These are phyloP conservation scores for Musa itinerans DNA, from an alignment of 176 grass and related monocot species.

Conservation along the genomic window DNA sequence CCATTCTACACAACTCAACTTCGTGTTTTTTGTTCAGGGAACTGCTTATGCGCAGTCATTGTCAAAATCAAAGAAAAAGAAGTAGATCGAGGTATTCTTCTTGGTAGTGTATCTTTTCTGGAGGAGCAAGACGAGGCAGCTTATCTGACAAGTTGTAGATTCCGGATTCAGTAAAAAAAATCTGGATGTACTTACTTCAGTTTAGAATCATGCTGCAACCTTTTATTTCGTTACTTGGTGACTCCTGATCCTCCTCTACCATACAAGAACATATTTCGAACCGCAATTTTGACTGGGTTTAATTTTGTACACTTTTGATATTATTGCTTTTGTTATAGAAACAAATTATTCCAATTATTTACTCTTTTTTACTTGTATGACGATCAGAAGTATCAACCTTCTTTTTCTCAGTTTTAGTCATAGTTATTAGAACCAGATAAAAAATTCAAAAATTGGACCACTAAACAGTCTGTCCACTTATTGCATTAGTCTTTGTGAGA, in stretches of 20 bases:
- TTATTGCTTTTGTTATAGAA: no score
- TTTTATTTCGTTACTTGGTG: not conserved
- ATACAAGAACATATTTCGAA: not conserved
- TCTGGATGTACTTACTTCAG: not conserved
- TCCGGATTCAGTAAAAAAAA: no score
- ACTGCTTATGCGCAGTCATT: constrained; percentile 48
- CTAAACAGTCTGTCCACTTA: no score
- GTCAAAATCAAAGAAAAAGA: constrained; percentile 21
- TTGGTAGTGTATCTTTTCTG: not conserved
- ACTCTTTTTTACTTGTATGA: not conserved
- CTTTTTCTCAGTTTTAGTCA: not conserved
- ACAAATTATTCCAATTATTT: no score
- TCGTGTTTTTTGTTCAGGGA: constrained; percentile 33
- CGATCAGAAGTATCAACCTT: not conserved
- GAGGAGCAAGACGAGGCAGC: not conserved
- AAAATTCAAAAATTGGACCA: no score
- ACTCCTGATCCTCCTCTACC: not conserved
- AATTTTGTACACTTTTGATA: not conserved
- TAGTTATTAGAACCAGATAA: no score
- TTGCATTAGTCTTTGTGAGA: no score
- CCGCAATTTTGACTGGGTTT: not conserved
- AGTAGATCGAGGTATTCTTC: constrained; percentile 1
- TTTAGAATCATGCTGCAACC: not conserved
- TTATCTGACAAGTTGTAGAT: not conserved
- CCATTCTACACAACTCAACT: no score